These are phyloP conservation scores for Heliamphora exappendiculata DNA, from an alignment of 148 eudicot genomes.

Conservation along the genomic window DNA sequence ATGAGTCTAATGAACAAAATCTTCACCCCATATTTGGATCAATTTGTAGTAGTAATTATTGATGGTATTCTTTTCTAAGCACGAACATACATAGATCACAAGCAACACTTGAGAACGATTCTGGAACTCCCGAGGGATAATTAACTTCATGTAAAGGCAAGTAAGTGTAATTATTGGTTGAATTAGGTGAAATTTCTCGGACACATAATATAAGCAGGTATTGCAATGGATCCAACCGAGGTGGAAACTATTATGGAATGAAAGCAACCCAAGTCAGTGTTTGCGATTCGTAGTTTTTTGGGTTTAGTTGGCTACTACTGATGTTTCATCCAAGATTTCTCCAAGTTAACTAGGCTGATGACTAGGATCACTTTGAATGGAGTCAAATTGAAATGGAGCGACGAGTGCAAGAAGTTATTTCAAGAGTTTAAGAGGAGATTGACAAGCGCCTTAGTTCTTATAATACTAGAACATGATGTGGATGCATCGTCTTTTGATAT, in stretches of 20 bases:
- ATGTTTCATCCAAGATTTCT: no score
- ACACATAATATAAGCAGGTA: no score
- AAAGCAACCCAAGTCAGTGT: background rate
- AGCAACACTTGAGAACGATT: background rate
- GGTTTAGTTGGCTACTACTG: no score
- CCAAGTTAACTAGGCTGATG: no score
- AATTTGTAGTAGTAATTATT: background rate
- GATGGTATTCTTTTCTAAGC: background rate
- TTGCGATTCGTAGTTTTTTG: background rate
- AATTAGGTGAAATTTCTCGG: no score
- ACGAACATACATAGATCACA: background rate
- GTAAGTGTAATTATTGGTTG: no score
- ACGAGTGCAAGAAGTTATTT: no score
- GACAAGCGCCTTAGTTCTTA: background rate
- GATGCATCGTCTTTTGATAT: no score
- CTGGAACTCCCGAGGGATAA: background rate
- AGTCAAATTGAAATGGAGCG: no score
- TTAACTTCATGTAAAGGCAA: background rate
- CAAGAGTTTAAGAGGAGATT: no score
- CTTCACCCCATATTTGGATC: background rate
- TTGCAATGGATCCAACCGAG: no score
- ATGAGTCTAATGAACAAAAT: background rate
- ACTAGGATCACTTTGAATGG: no score
- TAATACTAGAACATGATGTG: background rate
- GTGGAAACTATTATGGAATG: background rate